Conservation (phyloP, 2,329 filamentous ascomycete species). For the Paracoccidioides lutzii region DNA sequence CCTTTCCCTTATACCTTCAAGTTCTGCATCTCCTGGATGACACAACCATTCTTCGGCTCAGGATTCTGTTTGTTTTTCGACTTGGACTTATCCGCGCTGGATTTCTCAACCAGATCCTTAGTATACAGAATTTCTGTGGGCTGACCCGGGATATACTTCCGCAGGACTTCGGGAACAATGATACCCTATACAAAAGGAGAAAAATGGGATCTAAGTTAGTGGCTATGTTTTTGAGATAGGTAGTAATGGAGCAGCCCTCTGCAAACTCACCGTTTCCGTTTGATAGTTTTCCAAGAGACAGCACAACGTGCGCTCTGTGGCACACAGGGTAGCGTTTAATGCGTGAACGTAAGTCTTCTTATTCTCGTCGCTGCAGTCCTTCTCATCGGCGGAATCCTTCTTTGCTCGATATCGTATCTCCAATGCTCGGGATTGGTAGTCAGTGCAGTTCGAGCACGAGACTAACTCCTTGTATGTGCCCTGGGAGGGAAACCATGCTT, state of each 20-base stretch:
- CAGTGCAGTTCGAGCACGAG: slow-evolving; percentile 94
- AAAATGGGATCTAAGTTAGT: neutral
- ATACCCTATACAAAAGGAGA: slow-evolving; percentile 44
- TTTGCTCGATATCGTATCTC: slow-evolving; percentile 88
- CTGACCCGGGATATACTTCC: slow-evolving; percentile 79
- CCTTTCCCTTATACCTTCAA: slow-evolving; percentile 24
- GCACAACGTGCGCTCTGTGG: slow-evolving; percentile 84
- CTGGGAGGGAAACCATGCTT: slow-evolving; percentile 94
- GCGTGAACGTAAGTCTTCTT: slow-evolving; percentile 93
- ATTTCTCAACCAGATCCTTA: slow-evolving; percentile 71
- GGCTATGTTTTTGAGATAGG: neutral
- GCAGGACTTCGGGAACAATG: slow-evolving; percentile 65
- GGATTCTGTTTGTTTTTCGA: slow-evolving; percentile 22
- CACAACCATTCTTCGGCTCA: slow-evolving; percentile 20
- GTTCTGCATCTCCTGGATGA: slow-evolving; percentile 29
- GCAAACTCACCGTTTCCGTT: slow-evolving; percentile 55
- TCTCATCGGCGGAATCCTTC: slow-evolving; percentile 46
- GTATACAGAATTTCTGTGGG: slow-evolving; percentile 81
- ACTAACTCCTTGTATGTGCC: slow-evolving; percentile 98
- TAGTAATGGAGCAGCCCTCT: neutral
- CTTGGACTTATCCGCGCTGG: slow-evolving; percentile 47
- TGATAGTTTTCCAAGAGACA: slow-evolving; percentile 97
- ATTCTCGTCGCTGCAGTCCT: slow-evolving; percentile 36
- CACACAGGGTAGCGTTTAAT: slow-evolving; percentile 78
- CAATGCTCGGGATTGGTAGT: slow-evolving; percentile 88